These are phyloP conservation scores for Lasiosphaeriaceae sp. DNA, from an alignment of 495 filamentous ascomycete species.

Conservation along the genomic window DNA sequence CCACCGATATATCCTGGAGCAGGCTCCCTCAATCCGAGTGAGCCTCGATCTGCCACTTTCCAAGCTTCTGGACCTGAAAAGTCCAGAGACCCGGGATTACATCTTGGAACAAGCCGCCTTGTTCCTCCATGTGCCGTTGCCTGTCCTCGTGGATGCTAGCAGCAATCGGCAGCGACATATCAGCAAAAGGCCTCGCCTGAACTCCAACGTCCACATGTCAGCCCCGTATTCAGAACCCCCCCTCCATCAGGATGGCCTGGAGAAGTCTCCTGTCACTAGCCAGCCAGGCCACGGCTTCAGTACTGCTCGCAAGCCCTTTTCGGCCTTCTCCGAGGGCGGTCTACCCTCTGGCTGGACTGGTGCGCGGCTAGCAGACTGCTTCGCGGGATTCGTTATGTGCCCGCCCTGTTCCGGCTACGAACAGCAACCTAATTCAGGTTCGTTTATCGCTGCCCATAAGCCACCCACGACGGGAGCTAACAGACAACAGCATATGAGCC, in stretches of 20 bases:
- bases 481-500: conserved; percentile 22
- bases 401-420: conserved; percentile 38
- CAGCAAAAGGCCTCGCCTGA: conserved; percentile 36
- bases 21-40: conserved; percentile 26
- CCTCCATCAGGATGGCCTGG: conserved; percentile 23
- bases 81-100: conserved; percentile 29
- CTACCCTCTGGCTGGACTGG: conserved; percentile 29
- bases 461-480: conserved; percentile 7
- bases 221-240: conserved; percentile 15
- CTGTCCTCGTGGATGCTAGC: conserved; percentile 13
- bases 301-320: conserved; percentile 18
- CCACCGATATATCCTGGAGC: conserved; percentile 39
- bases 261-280: conserved; percentile 33
- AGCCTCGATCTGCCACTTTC: conserved; percentile 24
- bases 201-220: conserved; percentile 28
- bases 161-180: conserved; percentile 15
- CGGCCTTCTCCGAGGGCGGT: conserved; percentile 16
- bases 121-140: conserved; percentile 14
- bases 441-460: background rate
- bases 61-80: conserved; percentile 25
- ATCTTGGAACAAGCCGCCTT: conserved; percentile 36
- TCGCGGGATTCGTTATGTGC: conserved; percentile 38
- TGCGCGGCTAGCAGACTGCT: conserved; percentile 33
- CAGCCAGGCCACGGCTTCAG: conserved; percentile 18
- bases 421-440: conserved; percentile 25